Evolutionary conservation across 306 rosid species (phyloP), one percentile per base, ranked within the genome.

Genomic region (Corylus heterophylla): DNA sequence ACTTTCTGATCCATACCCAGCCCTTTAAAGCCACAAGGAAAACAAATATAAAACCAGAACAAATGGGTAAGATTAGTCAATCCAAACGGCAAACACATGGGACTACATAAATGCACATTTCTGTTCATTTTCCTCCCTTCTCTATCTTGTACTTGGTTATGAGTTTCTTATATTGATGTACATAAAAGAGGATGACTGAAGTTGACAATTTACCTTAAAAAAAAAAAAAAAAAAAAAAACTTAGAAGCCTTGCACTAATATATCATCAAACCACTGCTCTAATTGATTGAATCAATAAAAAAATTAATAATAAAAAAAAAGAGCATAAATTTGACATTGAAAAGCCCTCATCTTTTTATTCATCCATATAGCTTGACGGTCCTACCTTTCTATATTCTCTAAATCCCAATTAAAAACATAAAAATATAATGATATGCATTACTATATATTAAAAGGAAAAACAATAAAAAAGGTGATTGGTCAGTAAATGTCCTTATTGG

Each of bases 1-100:
- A 82, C 98, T 95, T 86, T 95, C 99, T 68, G 98, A 95, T 74
- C 94, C 99, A 87, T 93, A 95, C 13, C 98, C 98, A 78, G 89
- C 98, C 89, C 99, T 95, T 78, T 71, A 50, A 74, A 82, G 77
- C 51, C 69, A 80, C 77, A 80, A 74, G 69, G 71, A 59, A 78
- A 83, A 76, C 51, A 62, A 69, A 70, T 22, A 44, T 59, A 50
- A 1, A 50, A 75, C 37, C 11, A 61, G 2, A 63, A 51, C 7
- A 74, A 67, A 18, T 8, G 27, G 39, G 27, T 22, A 67, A 67
- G 3, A 67, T 18, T 9, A 39, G 22, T 66, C 50, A 3, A 67
- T 16, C 71, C 71, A 37, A 66, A 17, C 0, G 35, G 35, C 35
- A 31, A 31, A 31, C 35, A 4, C 45, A 16, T n/a, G 12, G 63